These are phyloP conservation scores for Neonothopanus nambi DNA, from an alignment of 1,284 basidiomycete species.

Conservation along the genomic window DNA sequence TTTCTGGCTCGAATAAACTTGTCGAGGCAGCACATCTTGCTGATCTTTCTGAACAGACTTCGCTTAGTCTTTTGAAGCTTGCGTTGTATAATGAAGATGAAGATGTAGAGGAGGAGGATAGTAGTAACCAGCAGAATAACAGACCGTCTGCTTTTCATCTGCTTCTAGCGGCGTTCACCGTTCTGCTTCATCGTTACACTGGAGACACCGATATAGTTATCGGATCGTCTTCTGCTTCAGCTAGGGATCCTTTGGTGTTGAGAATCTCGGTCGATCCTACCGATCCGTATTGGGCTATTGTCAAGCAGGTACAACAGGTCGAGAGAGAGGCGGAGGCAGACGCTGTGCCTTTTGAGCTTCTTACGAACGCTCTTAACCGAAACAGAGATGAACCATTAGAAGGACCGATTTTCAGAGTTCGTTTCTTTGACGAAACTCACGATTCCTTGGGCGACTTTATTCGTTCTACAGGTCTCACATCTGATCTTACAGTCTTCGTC, in stretches of 20 bases:
- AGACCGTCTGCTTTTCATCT: constrained; percentile 89
- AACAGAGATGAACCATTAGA: constrained; percentile 60
- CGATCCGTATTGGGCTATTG: constrained; percentile 91
- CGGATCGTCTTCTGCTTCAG: constrained; percentile 84
- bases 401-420: constrained; percentile 85
- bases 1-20: constrained; percentile 68
- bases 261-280: constrained; percentile 84
- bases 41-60: constrained; percentile 69
- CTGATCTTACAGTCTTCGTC: constrained; percentile 88
- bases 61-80: constrained; percentile 72
- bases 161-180: constrained; percentile 87
- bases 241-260: constrained; percentile 81
- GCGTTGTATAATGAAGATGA: constrained; percentile 68
- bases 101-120: constrained; percentile 53
- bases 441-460: constrained; percentile 75
- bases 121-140: constrained; percentile 29
- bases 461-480: constrained; percentile 78
- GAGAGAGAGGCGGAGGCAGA: constrained; percentile 87
- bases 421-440: constrained; percentile 94
- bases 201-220: constrained; percentile 95
- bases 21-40: constrained; percentile 78
- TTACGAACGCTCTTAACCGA: constrained; percentile 76
- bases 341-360: constrained; percentile 79
- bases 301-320: constrained; percentile 82
- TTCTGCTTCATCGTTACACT: constrained; percentile 93